Base-by-base conservation (phyloP, 2,329 filamentous ascomycete species). In the Aureobasidium zeae region DNA sequence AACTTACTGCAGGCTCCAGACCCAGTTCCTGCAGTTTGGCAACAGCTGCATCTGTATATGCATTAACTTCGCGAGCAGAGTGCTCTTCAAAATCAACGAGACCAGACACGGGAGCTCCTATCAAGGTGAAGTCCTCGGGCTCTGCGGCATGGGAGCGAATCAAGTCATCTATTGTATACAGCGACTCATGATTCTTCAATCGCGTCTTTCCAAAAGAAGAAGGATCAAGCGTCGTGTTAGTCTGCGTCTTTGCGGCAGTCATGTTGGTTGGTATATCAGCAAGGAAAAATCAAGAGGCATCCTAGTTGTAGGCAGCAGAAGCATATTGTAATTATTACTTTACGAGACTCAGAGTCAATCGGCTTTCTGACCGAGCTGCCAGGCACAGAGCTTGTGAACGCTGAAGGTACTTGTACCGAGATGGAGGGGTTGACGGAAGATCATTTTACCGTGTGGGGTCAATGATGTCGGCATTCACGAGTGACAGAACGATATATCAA, bases 11-110 rank as follows among this genome's bases (percentile, higher is more conserved):
- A 33, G 53, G 51, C 17, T 49, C 21, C 21, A 58, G 50, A 3
- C 55, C 57, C 44, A 53, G 48, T 3, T 41, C 32, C 20, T 48
- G 49, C 56, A 58, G 32, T 50, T 51, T 29, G 28, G 32, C 43
- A 17, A 53, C 53, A 9, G 53, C 54, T 28, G 53, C 52, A 49
- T 59, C 53, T 8, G 50, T 52, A 30, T 52, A 55, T 19, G 46
- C 43, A 47, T 59, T 52, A 13, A 60, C 24, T 11, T 55, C 52
- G 17, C 44, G 43, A 5, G 54, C 53, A 7, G 55, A 56, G 38
- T 56, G 52, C 30, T 58, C 53, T 46, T 58, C 57, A 21, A 53
- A 60, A 25, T 59, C 57, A 4, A 50, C 46, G 17, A 55, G 52
- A 6, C 50, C 50, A 2, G 45, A 38, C 13, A 48, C 46, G 3